Base-by-base conservation (phyloP, 352 stramenopile species). In the Phytophthora pini region DNA sequence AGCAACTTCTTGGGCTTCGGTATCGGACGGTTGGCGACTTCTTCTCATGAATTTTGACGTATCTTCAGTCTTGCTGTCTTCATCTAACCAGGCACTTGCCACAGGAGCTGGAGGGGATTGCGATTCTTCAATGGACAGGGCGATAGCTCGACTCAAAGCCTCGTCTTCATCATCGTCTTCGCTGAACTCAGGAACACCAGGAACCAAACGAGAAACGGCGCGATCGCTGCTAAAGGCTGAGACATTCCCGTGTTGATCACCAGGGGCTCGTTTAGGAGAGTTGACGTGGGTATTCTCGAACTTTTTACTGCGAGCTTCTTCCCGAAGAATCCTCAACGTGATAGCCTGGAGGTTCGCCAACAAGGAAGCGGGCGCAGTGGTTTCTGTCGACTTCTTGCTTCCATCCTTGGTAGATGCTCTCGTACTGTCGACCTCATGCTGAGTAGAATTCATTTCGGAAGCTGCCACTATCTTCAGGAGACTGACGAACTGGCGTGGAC, bases 381-480 rank as follows among this genome's bases (percentile, higher is more conserved):
- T 70, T 27, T 58, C 45, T 38, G 39, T 49, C 6, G 63, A 48
- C 12, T 40, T 54, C 29, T 27, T 26, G 38, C 36, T 38, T 47
- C 40, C 46, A 44, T 47, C 34, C 27, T 8, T 13, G 15, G 24
- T 47, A 49, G 41, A 39, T 2, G 24, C 31, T 40, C 2, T 13
- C 34, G 44, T 61, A 26, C 40, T 13, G 31, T 74, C 67, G 2
- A 54, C 49, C 9, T 73, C 62, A 43, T 49, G 45, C 5, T 73
- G 53, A 0, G 29, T 52, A 17, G 84, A 86, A 15, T 82, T 80
- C 79, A 93, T 90, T 68, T 93, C 85, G 0, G 87, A 92, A 1
- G 85, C 88, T 27, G 78, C 87, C 11, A 93, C 80, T 11, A 96
- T 79, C 48, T 95, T 96, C 15, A 96, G 60, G 22, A 96, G 59